Base-by-base conservation (phyloP, 495 filamentous ascomycete species). In the Talaromyces trachyspermus region DNA sequence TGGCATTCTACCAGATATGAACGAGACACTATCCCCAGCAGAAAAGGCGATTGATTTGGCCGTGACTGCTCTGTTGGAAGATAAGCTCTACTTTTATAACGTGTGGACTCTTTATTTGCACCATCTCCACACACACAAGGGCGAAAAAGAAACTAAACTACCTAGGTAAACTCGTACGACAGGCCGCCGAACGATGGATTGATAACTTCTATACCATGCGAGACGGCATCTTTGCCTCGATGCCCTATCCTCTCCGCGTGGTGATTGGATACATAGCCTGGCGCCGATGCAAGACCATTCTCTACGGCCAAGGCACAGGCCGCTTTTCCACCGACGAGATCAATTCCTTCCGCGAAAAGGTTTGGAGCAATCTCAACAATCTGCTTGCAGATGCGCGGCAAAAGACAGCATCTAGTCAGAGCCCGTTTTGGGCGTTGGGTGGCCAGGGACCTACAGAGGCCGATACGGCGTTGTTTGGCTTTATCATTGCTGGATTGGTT, bases 131-230 rank as follows among this genome's bases (percentile, higher is more conserved):
- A 17, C 7, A 6, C 14, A 19, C 35, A 18, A 20, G 20, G 18
- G 12, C 18, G 25, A 27, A 20, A 19, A 9, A 18, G 22, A 35
- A 38, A 19, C 7, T 5, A 11, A 38, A 38, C 35, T n/a, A n/a
- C n/a, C n/a, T n/a, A n/a, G n/a, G n/a, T n/a, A n/a, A n/a, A n/a
- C n/a, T n/a, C 27, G 27, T 7, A 7, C 12, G 59, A 55, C 52
- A 74, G 70, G 52, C 46, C 2, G 60, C 58, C 33, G 76, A 79
- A 57, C 64, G 66, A 51, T 84, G 78, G 80, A 49, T 68, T 3
- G 55, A 77, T 36, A 83, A 85, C 56, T 84, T 77, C 67, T 77
- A 81, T 58, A 56, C 63, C 6, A 80, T 80, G 78, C 74, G 80
- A 23, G 68, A 70, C 27, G 57, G 74, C 24, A 60, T 72, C 1